Base-by-base conservation (phyloP, 768 basidiomycete genomes). In the Kwoniella newhampshirensis region DNA sequence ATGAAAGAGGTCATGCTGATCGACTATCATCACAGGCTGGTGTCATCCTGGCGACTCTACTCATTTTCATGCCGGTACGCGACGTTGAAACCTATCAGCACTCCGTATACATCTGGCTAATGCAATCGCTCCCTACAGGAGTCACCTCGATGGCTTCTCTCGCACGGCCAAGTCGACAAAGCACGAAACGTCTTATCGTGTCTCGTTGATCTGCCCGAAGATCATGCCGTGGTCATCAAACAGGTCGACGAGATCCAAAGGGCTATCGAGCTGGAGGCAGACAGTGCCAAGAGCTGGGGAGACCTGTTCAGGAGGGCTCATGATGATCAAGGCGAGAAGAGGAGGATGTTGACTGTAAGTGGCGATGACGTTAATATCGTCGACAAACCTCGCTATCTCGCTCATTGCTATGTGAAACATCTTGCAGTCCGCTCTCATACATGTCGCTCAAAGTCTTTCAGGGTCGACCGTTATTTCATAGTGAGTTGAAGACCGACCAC, bases 391-490 rank as follows among this genome's bases (percentile, higher is more conserved):
- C 41, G 4, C 15, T 46, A 27, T 13, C 21, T 2, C 8, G 26
- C 41, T 8, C 9, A 18, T n/a, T 8, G 41, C 41, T 43, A 18
- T 13, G 25, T 28, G 4, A 25, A 27, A 3, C 18, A 12, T 3
- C 7, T 39, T 41, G 12, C 46, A 15, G 20, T 39, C 27, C 36
- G 7, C 15, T 21, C n/a, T 40, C 21, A 35, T 18, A 30, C 42
- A 45, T 45, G 59, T 60, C 18, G 45, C 44, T 26, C 62, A 63
- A 37, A 53, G 57, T 4, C 54, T 63, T 30, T 54, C 51, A 8
- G 62, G 62, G 12, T 49, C 51, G 17, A 63, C 62, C n/a, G 50
- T 63, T 13, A 51, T 63, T 36, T 54, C 51, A 26, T 60, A 60
- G 57, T 58, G 50, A 58, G 57, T 58, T 12, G n/a, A n/a, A n/a